Evolutionary conservation across 441 rosid species (phyloP), one percentile per base, ranked within the genome.

Genomic region (Aleurites moluccanus): DNA sequence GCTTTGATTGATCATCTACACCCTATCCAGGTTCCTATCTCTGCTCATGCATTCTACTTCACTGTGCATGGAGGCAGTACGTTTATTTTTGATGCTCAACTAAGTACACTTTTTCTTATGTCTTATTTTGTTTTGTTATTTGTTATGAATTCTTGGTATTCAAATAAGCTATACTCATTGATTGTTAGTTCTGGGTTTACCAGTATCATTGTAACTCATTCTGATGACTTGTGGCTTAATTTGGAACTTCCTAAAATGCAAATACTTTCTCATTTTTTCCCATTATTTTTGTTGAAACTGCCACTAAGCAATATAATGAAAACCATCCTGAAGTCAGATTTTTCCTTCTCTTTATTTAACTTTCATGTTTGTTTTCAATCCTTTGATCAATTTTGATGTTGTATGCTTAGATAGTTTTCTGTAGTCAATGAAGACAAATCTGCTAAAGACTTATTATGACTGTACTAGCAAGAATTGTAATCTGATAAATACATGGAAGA

Each of bases 1-100:
- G 94, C 95, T 65, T 80, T 92, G 80, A 84, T 89, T 77, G 97
- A 89, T 68, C 98, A 92, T 82, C 85, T 95, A 67, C 85, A 86
- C 81, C 99, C 97, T 65, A 90, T 95, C 76, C 99, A 95, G 97
- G 97, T 91, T 74, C 69, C 65, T 64, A 28, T n/a, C 67, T 52
- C 18, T 49, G 64, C 16, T 35, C 6, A 10, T 27, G 11, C 4
- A n/a, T 66, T 63, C 38, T 49, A 13, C 27, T 52, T 63, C 47
- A 8, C 62, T 23, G 21, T 3, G 50, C 47, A 49, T 11, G 55
- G 55, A 2, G 68, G 50, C 25, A 61, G 25, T 30, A 67, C 27
- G 25, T 56, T 64, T n/a, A n/a, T n/a, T n/a, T n/a, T n/a, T n/a
- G n/a, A n/a, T n/a, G n/a, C n/a, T n/a, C n/a, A n/a, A n/a, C n/a